Base-by-base conservation (phyloP, 2,329 filamentous ascomycete species). In the Penicillium italicum region DNA sequence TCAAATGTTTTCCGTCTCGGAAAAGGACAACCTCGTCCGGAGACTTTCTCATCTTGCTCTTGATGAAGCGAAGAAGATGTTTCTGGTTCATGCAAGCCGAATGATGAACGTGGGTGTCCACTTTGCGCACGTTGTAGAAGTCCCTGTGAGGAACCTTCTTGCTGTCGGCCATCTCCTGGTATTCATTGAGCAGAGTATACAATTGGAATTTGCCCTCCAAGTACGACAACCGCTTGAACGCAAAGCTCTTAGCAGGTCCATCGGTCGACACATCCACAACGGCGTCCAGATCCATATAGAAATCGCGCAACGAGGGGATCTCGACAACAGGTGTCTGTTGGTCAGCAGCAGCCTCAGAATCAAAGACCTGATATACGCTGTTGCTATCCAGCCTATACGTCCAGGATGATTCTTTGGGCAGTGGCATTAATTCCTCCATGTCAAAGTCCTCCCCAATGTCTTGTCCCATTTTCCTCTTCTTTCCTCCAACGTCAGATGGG, bases 11-110 rank as follows among this genome's bases (percentile, higher is more conserved):
- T 57, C 89, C 93, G 72, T 99, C 94, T 69, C 94, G 85, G 73
- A 86, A 95, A 42, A 99, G 82, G 7, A 99, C 94, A 31, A 94
- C 85, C 76, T 99, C 94, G 67, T 97, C 90, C 0, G 92, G 91
- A 18, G 85, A 94, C 75, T 96, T 99, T 82, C 97, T 97, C 91
- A 99, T 97, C 77, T 99, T 99, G 76, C 91, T 96, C 77, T 99
- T 99, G 79, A 99, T 99, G 76, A 99, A 99, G 52, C 94, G 90
- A 58, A 99, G 79, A 55, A 99, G 78, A 81, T 99, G 94, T 76
- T 99, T 99, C 75, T 99, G 94, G 71, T 99, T 99, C 94, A 99
- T 99, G 73, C 94, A 99, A 24, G 94, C 94, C 16, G 94, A 99
- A 74, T 99, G 94, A 72, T 99, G 94, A 65, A 99, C 94, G 81